Evolutionary conservation across 164 flowering plant species (phyloP), one percentile per base, ranked within the genome.

Genomic region (Aristolochia contorta): DNA sequence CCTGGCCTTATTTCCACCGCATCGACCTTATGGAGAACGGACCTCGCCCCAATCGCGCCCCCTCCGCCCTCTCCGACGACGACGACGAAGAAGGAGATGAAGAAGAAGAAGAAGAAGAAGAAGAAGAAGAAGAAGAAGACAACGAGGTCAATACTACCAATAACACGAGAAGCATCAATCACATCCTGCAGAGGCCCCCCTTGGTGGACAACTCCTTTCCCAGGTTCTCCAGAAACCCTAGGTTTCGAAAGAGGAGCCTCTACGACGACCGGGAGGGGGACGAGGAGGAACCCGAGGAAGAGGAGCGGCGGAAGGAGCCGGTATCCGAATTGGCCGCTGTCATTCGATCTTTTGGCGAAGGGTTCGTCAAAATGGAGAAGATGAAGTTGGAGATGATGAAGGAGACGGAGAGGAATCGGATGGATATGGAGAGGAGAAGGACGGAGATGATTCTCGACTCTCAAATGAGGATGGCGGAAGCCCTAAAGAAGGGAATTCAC

Each of bases 391-490:
- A 89, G 72, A 75, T 86, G 82, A 74, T 81, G 84, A 77, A 58
- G 68, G 93, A 92, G 55, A 75, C 73, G 0, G 87, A 87, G 77
- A 80, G 70, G 80, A 55, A 32, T 16, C 65, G 92, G 59, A 76
- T 81, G 87, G 91, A 87, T 68, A 90, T 89, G 89, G 97, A 90
- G 77, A 77, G 55, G 25, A 87, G 72, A 77, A 70, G 87, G 73
- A 78, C 69, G 52, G 78, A 79, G 65, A 82, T 89, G 93, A 82
- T 92, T 59, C 61, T 80, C 2, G 74, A 79, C 12, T 82, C 93
- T 0, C 89, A 87, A 66, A 69, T 68, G 56, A 79, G 71, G 62
- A 75, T 85, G 58, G 76, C 82, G 10, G 82, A 85, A 14, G 63
- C 79, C 12, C 80, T 91, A 59, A 65, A 66, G 2, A 74, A 59